Evolutionary conservation across 1,284 basidiomycete genomes (phyloP), one percentile per base, ranked within the genome.

Genomic region (Mycena citricolor): DNA sequence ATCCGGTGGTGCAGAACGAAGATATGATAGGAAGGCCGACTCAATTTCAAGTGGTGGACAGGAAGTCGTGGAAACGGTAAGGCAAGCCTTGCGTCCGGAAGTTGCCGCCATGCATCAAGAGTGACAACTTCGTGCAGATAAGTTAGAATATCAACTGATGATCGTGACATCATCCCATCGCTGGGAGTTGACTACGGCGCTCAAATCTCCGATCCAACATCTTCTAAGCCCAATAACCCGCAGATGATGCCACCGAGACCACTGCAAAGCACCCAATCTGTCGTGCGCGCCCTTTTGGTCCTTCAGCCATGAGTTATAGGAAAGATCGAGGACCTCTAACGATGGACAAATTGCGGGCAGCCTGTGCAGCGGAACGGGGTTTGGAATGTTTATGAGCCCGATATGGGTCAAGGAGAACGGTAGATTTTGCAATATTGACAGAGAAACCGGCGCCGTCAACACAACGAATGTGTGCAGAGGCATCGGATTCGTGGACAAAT

Each of bases 141-240:
- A n/a, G n/a, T n/a, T n/a, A n/a, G n/a, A n/a, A n/a, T n/a, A n/a
- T n/a, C n/a, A n/a, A n/a, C n/a, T n/a, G n/a, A n/a, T n/a, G n/a
- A n/a, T n/a, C n/a, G n/a, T n/a, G n/a, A 86, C 69, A 54, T 83
- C 81, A 45, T 76, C 73, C 82, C 82, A 84, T 51, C 80, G 71
- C 0, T 74, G 73, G 54, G 67, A 64, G 51, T 86, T 85, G 32
- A 86, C 57, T 42, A 63, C 71, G 22, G 48, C 50, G 17, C 72
- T 44, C 26, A 78, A 60, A 14, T 61, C 66, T 28, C 57, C 53
- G 16, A 81, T 56, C 35, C 59, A 58, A 57, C 78, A 83, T 31
- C 61, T 73, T 52, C 79, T 66, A 39, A 82, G 57, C 1, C 79
- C 82, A 21, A 86, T 58, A 13, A 77, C 62, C 49, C 65, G 63